Evolutionary conservation across 305 asterid genomes (phyloP), one percentile per base, ranked within the genome.

Genomic region (Fraxinus sp.): DNA sequence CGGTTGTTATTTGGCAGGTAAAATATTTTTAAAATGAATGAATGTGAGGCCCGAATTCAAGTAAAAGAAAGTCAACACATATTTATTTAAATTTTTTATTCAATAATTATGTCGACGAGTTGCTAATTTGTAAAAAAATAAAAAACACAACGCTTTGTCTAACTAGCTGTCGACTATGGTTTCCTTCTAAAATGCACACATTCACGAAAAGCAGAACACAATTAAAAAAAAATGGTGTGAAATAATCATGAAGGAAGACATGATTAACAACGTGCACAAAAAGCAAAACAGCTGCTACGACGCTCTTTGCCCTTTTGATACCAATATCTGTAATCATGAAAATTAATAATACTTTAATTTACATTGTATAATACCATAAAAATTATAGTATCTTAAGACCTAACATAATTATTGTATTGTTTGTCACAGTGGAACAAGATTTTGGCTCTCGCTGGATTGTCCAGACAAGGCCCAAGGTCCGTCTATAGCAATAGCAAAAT

Each of bases 401-500:
- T 49, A 49, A 49, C 66, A n/a, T n/a, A 55, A 18, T 55, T 55
- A n/a, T 18, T 55, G 66, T 55, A n/a, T n/a, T 55, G 26, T 55
- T 55, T 55, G 66, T 55, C 66, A 55, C 24, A 55, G 26, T 55
- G 26, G 66, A 55, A 2, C 26, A 55, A 55, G 66, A 55, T n/a
- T 55, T 55, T 57, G 66, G 68, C 68, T 57, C 22, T 20, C 9
- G 64, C 64, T 55, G 24, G 64, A n/a, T 55, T 55, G 66, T 26
- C 20, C 14, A 14, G 20, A 3, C 75, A 62, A 37, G 81, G 81
- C 77, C 80, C 74, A 64, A 49, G 80, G 76, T 5, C 11, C 76
- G 39, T 33, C 49, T 32, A 46, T 2, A 35, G 26, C 77, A 33
- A 71, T 57, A 35, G 35, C 39, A 64, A 64, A 64, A 28, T 28